Conservation (phyloP, 2,329 filamentous ascomycete genomes). For the Aspergillus brasiliensis region DNA sequence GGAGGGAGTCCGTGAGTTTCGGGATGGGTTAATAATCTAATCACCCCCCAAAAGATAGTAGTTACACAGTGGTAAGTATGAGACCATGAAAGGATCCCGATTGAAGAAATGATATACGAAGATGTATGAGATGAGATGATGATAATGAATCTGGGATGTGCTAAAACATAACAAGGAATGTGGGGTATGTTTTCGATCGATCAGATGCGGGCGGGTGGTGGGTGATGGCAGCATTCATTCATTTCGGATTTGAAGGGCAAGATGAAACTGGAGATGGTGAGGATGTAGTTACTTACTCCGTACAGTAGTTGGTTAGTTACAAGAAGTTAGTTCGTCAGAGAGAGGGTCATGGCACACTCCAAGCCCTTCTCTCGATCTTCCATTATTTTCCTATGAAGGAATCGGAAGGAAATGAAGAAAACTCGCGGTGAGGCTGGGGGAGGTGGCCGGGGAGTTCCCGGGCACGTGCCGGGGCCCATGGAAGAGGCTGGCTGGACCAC, state of each 20-base stretch:
- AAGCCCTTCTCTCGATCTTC: background rate
- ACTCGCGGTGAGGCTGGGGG: slow-evolving; percentile 19
- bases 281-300: too few species aligned
- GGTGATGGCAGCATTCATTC: background rate
- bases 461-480: slow-evolving; percentile 14
- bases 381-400: background rate
- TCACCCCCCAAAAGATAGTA: too few species aligned
- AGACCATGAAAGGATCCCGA: too few species aligned
- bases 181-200: background rate
- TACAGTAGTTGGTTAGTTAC: too few species aligned
- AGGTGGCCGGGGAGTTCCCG: slow-evolving; percentile 1
- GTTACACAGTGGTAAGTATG: too few species aligned
- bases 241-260: background rate
- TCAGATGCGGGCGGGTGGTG: background rate
- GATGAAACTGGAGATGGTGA: background rate
- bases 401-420: slow-evolving; percentile 1
- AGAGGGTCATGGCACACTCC: too few species aligned
- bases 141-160: slow-evolving; percentile 7
- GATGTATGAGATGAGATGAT: background rate
- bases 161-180: slow-evolving; percentile 10
- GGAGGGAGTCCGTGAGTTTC: background rate
- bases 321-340: too few species aligned
- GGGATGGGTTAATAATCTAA: too few species aligned
- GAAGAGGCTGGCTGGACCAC: slow-evolving; percentile 11
- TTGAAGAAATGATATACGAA: too few species aligned